These are phyloP conservation scores for Lasiodiplodia sp. DNA, from an alignment of 2,329 filamentous ascomycete species.

Conservation along the genomic window DNA sequence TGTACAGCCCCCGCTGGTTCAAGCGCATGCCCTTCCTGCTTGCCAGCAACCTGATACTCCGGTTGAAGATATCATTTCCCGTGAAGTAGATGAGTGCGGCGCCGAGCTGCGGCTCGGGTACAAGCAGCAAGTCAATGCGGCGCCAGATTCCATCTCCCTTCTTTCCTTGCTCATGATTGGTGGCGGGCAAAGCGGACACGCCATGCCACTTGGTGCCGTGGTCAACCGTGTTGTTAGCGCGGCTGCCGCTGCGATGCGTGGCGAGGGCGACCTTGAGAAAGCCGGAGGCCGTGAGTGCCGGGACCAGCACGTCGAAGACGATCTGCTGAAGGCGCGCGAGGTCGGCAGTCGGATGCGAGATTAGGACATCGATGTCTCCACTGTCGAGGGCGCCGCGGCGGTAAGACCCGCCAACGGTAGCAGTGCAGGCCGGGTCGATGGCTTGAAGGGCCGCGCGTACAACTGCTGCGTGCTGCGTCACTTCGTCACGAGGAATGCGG, in stretches of 20 bases:
- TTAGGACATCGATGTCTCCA: constrained; percentile 84
- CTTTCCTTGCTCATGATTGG: constrained; percentile 39
- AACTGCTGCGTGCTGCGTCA: constrained; percentile 71
- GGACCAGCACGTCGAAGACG: constrained; percentile 69
- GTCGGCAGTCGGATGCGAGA: constrained; percentile 72
- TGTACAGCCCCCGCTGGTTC: constrained; percentile 83
- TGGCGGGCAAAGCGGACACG: constrained; percentile 72
- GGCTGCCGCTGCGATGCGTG: constrained; percentile 54
- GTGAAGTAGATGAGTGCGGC: constrained; percentile 95
- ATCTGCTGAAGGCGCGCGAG: constrained; percentile 63
- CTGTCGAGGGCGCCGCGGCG: constrained; percentile 77
- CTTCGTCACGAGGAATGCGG: constrained; percentile 79
- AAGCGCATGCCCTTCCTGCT: constrained; percentile 82
- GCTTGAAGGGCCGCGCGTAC: constrained; percentile 66
- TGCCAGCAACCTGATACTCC: constrained; percentile 81
- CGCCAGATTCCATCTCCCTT: constrained; percentile 65
- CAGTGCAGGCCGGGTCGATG: constrained; percentile 70
- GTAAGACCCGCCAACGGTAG: constrained; percentile 85
- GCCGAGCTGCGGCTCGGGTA: constrained; percentile 79
- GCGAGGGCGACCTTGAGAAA: constrained; percentile 79
- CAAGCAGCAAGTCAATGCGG: constrained; percentile 83
- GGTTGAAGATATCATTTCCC: constrained; percentile 93
- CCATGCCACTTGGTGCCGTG: constrained; percentile 87
- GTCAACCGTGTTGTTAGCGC: constrained; percentile 43
- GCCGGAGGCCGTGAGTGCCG: constrained; percentile 62